Evolutionary conservation across 345 rosid genomes (phyloP).

Genomic region (Bruguiera gymnorhiza): DNA sequence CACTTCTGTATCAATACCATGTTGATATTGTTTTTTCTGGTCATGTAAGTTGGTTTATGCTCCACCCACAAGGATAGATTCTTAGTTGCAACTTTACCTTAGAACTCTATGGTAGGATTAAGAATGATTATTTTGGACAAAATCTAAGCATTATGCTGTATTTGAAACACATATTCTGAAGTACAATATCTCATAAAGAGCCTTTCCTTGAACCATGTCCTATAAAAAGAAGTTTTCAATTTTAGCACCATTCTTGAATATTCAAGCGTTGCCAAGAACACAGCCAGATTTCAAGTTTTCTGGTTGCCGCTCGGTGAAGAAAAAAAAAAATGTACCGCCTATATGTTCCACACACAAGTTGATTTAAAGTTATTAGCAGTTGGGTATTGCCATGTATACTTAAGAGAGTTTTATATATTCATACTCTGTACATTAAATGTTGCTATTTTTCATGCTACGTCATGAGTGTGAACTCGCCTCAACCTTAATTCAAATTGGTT

Average conservation of each 20-base stretch:
- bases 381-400: too few species aligned
- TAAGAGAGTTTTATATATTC: too few species aligned
- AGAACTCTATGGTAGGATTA: background rate
- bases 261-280: too few species aligned
- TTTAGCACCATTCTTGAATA: background rate
- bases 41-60: conserved; percentile 49
- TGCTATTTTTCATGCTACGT: too few species aligned
- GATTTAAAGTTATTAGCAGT: too few species aligned
- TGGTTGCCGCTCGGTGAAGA: too few species aligned
- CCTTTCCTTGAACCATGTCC: background rate
- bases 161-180: background rate
- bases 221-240: background rate
- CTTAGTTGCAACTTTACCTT: background rate
- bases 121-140: background rate
- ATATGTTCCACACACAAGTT: too few species aligned
- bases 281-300: too few species aligned
- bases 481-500: too few species aligned
- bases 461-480: too few species aligned
- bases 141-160: background rate
- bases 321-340: too few species aligned
- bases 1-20: conserved; percentile 57
- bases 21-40: conserved; percentile 76
- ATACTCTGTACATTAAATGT: too few species aligned
- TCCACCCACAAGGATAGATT: background rate
- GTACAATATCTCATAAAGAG: background rate